These are phyloP conservation scores for Falciphora oryzae DNA, from an alignment of 2,329 filamentous ascomycete genomes.

Conservation along the genomic window DNA sequence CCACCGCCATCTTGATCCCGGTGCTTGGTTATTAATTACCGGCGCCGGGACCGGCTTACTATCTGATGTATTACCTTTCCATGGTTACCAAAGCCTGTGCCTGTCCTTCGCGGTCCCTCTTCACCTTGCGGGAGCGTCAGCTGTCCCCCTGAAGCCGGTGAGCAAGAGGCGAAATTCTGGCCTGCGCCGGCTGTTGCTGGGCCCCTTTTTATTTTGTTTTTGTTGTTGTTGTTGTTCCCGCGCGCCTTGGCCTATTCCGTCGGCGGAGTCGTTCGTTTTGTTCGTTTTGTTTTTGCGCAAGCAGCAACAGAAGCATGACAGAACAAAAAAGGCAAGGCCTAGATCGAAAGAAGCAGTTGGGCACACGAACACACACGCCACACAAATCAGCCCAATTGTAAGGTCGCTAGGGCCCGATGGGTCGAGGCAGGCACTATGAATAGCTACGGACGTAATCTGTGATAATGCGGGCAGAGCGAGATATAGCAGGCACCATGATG, in stretches of 20 bases:
- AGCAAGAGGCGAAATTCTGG: background rate
- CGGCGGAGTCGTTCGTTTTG: no score
- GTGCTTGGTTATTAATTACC: background rate
- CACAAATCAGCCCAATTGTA: background rate
- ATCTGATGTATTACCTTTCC: background rate
- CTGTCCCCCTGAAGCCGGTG: background rate
- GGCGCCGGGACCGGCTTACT: background rate
- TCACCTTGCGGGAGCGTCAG: background rate
- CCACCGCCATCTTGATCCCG: background rate
- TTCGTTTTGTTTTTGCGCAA: no score
- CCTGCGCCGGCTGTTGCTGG: background rate
- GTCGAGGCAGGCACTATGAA: background rate
- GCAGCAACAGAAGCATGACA: no score
- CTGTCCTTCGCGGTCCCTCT: no score
- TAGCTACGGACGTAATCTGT: background rate
- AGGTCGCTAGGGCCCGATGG: background rate
- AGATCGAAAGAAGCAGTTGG: no score
- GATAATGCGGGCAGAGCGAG: no score
- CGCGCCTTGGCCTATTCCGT: no score
- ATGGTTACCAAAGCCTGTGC: no score
- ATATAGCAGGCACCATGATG: background rate
- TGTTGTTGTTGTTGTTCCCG: no score
- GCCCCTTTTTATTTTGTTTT: no score
- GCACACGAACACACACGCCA: no score
- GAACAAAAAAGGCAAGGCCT: no score